Evolutionary conservation across 2,329 filamentous ascomycete species (phyloP), one percentile per base, ranked within the genome.

Genomic region (Leptographium flavum): DNA sequence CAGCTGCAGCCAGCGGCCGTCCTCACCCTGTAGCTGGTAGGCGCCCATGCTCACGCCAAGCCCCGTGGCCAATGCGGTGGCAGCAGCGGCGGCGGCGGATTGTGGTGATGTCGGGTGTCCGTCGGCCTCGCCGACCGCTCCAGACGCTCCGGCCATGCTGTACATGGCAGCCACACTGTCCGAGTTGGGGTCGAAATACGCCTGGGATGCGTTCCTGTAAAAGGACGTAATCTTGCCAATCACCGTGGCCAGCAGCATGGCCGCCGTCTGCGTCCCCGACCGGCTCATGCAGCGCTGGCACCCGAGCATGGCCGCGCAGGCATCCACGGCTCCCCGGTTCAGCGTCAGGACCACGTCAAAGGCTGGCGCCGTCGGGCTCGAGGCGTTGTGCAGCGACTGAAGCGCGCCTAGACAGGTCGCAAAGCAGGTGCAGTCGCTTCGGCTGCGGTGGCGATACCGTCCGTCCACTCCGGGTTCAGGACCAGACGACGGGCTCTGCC

Each of bases 191-290:
- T 63, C 64, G 47, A 65, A 66, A 46, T 65, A 63, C 4, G 59
- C 55, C 40, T 63, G 56, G 10, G 60, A 63, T 2, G 64, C 66
- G 17, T 58, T 60, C 46, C 63, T 65, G 55, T 72, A 71, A 43
- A 69, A 63, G 1, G 62, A 64, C 2, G 67, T 64, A 39, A 70
- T 65, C 53, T 70, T 68, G 41, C 64, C 63, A 17, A 73, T 63
- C 19, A 72, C 58, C 0, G 68, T 71, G 0, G 65, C 67, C n/a
- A 72, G 59, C 0, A 73, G 60, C 68, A 71, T 71, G 5, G 64
- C 63, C 0, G 63, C 60, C 2, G 68, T 69, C 40, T 68, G 64
- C 4, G 60, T 63, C 2, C 63, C 65, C 2, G 63, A 62, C 13
- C 60, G 58, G 45, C 58, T 62, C 58, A 70, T 65, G 54, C 70